These are phyloP conservation scores for Eragrostis curvula DNA, from an alignment of 176 grass and related monocot genomes.

Conservation along the genomic window DNA sequence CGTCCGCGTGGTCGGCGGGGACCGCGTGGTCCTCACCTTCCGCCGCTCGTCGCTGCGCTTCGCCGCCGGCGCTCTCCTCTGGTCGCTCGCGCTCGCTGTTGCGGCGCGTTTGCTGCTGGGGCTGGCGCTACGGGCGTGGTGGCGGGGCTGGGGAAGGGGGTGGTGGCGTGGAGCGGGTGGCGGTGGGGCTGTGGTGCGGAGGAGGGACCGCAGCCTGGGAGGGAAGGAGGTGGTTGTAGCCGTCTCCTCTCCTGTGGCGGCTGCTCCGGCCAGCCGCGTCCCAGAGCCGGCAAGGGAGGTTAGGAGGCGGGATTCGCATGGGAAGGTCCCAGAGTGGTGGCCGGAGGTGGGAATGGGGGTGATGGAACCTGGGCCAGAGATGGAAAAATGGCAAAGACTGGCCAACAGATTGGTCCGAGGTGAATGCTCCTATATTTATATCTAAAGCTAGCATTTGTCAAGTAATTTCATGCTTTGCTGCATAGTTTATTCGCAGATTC, in stretches of 20 bases:
- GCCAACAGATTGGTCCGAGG: conserved; percentile 74
- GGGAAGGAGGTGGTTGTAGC: conserved; percentile 74
- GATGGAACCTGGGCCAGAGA: conserved; percentile 9
- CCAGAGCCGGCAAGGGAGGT: conserved; percentile 31
- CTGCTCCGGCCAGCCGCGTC: conserved; percentile 38
- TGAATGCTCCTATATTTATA: conserved; percentile 17
- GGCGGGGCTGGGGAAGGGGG: conserved; percentile 13
- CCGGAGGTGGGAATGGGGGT: conserved; percentile 28
- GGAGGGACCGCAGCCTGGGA: conserved; percentile 71
- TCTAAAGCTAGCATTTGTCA: background rate
- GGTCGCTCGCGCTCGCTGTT: conserved; percentile 49
- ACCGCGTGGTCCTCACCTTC: conserved; percentile 67
- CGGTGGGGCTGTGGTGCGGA: conserved; percentile 22
- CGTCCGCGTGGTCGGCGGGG: conserved; percentile 52
- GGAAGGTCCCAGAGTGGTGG: conserved; percentile 63
- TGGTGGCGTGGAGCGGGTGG: conserved; percentile 34
- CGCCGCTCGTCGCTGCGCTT: conserved; percentile 66
- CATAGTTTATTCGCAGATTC: background rate
- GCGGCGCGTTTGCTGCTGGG: conserved; percentile 46
- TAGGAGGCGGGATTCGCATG: conserved; percentile 26
- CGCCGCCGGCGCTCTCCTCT: conserved; percentile 47
- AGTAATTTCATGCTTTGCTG: background rate
- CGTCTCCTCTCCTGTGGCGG: conserved; percentile 17
- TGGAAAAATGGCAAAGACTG: conserved; percentile 39
- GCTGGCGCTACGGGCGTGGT: conserved; percentile 38